Percentiles rank a stretch among this genome's conserved stretches.
Evolutionary conservation across 495 filamentous ascomycete species (phyloP).

Genomic region (Lindgomyces ingoldianus): DNA sequence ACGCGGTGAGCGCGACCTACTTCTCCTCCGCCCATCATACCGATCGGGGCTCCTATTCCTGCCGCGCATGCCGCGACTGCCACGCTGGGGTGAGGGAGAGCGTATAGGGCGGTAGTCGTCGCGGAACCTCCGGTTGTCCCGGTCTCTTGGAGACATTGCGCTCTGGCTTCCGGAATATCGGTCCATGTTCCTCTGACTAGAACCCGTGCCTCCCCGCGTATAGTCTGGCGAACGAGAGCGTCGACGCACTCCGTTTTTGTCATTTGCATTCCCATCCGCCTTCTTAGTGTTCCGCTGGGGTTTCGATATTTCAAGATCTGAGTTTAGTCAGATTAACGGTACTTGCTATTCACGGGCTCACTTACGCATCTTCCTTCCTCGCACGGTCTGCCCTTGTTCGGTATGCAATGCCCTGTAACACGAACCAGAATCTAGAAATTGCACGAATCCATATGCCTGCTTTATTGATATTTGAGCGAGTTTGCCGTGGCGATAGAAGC

Average conservation of each 20-base stretch:
- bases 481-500: conserved; percentile 82
- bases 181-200: conserved; percentile 30
- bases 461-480: conserved; percentile 96
- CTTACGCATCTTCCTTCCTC: conserved; percentile 91
- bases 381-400: conserved; percentile 75
- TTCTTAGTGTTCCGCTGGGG: conserved; percentile 74
- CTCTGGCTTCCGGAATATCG: conserved; percentile 39
- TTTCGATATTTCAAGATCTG: conserved; percentile 93
- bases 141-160: conserved; percentile 34
- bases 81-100: conserved; percentile 60
- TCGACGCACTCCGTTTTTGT: conserved; percentile 48
- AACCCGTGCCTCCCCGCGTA: conserved; percentile 49
- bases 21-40: conserved; percentile 53
- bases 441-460: conserved; percentile 94
- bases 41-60: conserved; percentile 45
- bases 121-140: conserved; percentile 36
- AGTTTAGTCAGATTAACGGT: conserved; percentile 17
- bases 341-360: conserved; percentile 26
- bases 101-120: conserved; percentile 67
- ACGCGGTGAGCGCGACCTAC: conserved; percentile 55
- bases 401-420: conserved; percentile 70
- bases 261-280: conserved; percentile 43
- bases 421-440: conserved; percentile 76
- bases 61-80: conserved; percentile 19
- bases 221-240: conserved; percentile 76